A percentile compares a stretch with the other conserved stretches of the same genome.
These are phyloP conservation scores for Hypsizygus ulmarius DNA, from an alignment of 1,284 basidiomycete genomes.

Conservation along the genomic window DNA sequence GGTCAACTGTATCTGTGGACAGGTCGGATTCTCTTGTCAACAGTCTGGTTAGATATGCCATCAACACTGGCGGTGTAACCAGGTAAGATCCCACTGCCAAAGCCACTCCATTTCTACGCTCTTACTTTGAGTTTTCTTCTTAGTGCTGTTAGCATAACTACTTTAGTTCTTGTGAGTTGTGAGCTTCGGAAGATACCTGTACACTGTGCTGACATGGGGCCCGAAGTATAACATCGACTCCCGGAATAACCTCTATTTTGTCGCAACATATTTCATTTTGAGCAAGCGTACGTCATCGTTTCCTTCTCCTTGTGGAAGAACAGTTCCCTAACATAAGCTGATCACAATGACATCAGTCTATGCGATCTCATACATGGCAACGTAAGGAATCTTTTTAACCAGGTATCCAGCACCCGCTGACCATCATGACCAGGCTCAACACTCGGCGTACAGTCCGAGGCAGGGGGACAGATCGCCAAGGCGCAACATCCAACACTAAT, in stretches of 20 bases:
- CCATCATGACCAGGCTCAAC: conserved; percentile 39
- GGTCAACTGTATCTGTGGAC: background rate
- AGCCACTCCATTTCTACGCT: background rate
- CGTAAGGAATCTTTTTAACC: conserved; percentile 39
- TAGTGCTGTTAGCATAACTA: conserved; percentile 58
- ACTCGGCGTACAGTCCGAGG: conserved; percentile 47
- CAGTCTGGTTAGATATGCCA: conserved; percentile 42
- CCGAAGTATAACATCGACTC: conserved; percentile 56
- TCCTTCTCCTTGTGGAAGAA: background rate
- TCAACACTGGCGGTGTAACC: conserved; percentile 62
- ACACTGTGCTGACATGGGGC: background rate
- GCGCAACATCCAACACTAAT: conserved; percentile 29
- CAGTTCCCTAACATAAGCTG: conserved; percentile 5
- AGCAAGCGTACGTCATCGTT: conserved; percentile 52
- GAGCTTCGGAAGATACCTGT: conserved; percentile 4
- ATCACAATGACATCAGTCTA: conserved; percentile 45
- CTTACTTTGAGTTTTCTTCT: conserved; percentile 10
- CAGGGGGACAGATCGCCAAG: conserved; percentile 42
- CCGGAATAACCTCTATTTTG: conserved; percentile 51
- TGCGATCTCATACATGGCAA: conserved; percentile 64
- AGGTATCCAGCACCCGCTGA: conserved; percentile 6
- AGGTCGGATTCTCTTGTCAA: conserved; percentile 64
- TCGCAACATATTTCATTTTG: conserved; percentile 57
- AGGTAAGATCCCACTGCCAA: conserved; percentile 37
- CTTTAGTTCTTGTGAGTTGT: conserved; percentile 50